A percentile compares a stretch with the other conserved stretches of the same genome.
phyloP scores from a whole-genome alignment of 192 early-diverging fungal species.

The Linnemannia hyalina region DNA sequence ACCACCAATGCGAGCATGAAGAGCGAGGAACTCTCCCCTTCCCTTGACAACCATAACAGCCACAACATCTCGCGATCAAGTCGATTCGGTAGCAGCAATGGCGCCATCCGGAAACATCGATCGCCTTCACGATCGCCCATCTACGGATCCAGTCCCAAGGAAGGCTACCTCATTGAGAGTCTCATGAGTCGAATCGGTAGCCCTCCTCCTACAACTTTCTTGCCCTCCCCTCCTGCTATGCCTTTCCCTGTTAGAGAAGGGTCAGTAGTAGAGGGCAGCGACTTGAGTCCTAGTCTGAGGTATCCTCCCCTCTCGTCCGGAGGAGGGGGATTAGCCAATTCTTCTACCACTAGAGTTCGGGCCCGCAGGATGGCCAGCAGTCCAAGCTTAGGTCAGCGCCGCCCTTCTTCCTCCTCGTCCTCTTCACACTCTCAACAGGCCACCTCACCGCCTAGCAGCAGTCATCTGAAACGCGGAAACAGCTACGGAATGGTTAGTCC shows the following conservation, averaged over 20 bases:
- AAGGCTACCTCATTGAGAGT: conserved; percentile 31
- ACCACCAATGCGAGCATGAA: conserved; percentile 8
- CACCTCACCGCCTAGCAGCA: neutral
- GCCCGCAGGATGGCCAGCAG: conserved; percentile 43
- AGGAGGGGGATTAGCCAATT: neutral
- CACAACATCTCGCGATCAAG: neutral
- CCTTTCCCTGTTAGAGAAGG: neutral
- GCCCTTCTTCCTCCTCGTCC: neutral
- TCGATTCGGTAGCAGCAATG: conserved; percentile 7
- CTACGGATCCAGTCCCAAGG: conserved; percentile 24
- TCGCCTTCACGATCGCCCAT: conserved; percentile 31
- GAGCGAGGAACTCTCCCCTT: conserved; percentile 18
- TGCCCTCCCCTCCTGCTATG: neutral
- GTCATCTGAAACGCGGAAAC: neutral
- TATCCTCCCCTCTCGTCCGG: neutral
- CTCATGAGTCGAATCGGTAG: conserved; percentile 54
- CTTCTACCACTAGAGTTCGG: neutral
- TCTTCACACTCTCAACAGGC: conserved; percentile 1
- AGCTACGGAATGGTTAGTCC: conserved; percentile 1
- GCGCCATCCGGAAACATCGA: neutral
- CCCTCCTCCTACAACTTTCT: conserved; percentile 20
- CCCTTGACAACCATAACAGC: neutral
- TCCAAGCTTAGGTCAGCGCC: conserved; percentile 27
- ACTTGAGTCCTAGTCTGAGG: neutral
- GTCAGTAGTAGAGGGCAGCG: neutral